Conservation (phyloP, 768 basidiomycete species). For the Suillus luteus region DNA sequence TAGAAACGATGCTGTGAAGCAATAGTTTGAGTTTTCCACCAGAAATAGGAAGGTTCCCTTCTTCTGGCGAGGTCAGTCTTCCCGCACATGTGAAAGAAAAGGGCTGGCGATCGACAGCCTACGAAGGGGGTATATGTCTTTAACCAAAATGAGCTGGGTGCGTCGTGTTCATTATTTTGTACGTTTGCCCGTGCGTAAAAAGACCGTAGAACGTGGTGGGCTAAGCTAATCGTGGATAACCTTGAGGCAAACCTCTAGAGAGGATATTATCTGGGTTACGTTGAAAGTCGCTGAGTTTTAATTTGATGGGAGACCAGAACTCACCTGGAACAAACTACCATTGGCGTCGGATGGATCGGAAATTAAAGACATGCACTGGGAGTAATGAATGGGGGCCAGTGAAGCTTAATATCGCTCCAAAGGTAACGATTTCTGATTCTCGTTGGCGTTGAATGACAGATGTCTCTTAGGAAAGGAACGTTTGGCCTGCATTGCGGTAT, state of each 20-base stretch:
- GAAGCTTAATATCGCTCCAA: constrained; percentile 54
- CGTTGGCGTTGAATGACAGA: not conserved
- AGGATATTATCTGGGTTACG: no score
- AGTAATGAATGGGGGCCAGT: constrained; percentile 52
- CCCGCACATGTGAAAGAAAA: not conserved
- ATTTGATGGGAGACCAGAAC: not conserved
- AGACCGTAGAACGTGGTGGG: not conserved
- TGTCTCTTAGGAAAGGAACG: constrained; percentile 56
- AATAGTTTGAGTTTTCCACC: not conserved
- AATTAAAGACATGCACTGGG: constrained; percentile 52
- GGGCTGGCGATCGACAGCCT: not conserved
- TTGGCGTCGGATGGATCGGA: not conserved
- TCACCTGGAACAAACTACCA: not conserved
- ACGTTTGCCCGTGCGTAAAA: not conserved
- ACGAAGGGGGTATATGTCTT: not conserved
- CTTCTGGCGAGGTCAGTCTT: not conserved
- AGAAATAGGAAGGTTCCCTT: not conserved
- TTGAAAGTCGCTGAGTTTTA: not conserved
- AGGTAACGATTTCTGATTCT: constrained; percentile 40
- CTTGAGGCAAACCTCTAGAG: not conserved
- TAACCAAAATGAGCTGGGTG: not conserved
- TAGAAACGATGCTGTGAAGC: not conserved
- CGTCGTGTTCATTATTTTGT: not conserved
- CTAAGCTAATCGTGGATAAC: not conserved
- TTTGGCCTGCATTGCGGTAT: constrained; percentile 29